Conservation (phyloP, 2,329 filamentous ascomycete species). For the Ploettnerulaceae sp. region DNA sequence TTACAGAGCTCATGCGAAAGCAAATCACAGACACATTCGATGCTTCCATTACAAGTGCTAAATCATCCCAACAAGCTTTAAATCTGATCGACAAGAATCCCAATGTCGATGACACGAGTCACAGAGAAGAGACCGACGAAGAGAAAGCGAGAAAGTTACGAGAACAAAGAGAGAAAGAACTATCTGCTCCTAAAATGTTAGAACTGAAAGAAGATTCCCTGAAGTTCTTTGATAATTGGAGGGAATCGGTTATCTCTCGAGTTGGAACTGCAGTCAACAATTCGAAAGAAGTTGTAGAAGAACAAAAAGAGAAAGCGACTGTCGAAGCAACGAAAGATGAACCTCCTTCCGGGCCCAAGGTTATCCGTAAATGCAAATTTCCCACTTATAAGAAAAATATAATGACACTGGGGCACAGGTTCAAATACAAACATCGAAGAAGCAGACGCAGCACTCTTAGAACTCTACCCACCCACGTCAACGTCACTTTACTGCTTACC, state of each 20-base stretch:
- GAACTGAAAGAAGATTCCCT: conserved; percentile 68
- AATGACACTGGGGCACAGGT: conserved; percentile 20
- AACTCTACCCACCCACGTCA: conserved; percentile 53
- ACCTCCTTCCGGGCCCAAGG: conserved; percentile 23
- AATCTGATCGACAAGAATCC: conserved; percentile 37
- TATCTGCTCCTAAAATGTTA: conserved; percentile 46
- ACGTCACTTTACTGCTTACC: conserved; percentile 57
- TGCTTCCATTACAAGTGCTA: conserved; percentile 23
- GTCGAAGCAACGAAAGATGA: conserved; percentile 27
- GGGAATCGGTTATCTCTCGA: conserved; percentile 62
- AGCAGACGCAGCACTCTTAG: conserved; percentile 44
- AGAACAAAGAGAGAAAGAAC: conserved; percentile 42
- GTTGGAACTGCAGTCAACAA: conserved; percentile 63
- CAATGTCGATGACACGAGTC: conserved; percentile 30
- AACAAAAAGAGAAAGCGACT: conserved; percentile 29
- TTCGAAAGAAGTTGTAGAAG: conserved; percentile 39
- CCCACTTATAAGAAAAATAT: not conserved
- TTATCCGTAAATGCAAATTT: conserved; percentile 26
- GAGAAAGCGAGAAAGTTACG: conserved; percentile 31
- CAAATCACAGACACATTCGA: conserved; percentile 51
- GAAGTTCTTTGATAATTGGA: conserved; percentile 76
- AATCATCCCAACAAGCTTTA: conserved; percentile 29
- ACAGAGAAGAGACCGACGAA: conserved; percentile 32
- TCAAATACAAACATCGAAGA: conserved; percentile 41
- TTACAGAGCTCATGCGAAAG: conserved; percentile 51